Evolutionary conservation across 2,329 filamentous ascomycete species (phyloP), one percentile per base, ranked within the genome.

Genomic region (Epicoccum sorghinum): DNA sequence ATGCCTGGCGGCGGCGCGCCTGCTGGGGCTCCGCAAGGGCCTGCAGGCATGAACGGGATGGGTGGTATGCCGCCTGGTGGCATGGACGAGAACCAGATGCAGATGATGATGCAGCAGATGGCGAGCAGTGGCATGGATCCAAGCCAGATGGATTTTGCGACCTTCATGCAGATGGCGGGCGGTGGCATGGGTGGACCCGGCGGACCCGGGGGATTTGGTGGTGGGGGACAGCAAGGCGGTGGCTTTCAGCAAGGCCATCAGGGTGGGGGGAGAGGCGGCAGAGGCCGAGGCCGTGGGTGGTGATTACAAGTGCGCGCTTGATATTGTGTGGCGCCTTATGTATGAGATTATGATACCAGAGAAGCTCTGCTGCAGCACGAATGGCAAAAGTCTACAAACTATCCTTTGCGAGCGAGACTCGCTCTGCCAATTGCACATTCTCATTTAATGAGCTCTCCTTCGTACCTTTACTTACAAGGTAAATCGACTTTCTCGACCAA

Each of bases 61-160:
- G 56, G 65, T 7, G 68, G 69, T 33, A 62, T 75, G 67, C 69
- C 71, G 7, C 60, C 58, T 4, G 66, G 60, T 47, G 70, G 57
- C 7, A 75, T 83, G 74, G 79, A 80, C 23, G 79, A 81, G 46
- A 80, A 76, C 1, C 80, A 84, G 54, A 83, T 85, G 78, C 83
- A 85, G 80, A 81, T 84, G 72, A 79, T 81, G 57, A 84, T 86
- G 80, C 76, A 85, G 57, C 75, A 79, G 27, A 77, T 79, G 61
- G 82, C 84, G 77, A 57, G 52, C 36, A 78, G 82, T 52, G 82
- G 83, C 22, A 66, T 71, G 52, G 69, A 73, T 47, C 64, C 65
- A 13, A 70, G 60, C 52, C 68, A 65, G 55, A 74, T 70, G 70
- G 70, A 71, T 47, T 70, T 73, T 60, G 60, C 57, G 14, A 63